These are phyloP conservation scores for Blastobotrys persicus DNA, from an alignment of 1,139 yeast species.

Conservation along the genomic window DNA sequence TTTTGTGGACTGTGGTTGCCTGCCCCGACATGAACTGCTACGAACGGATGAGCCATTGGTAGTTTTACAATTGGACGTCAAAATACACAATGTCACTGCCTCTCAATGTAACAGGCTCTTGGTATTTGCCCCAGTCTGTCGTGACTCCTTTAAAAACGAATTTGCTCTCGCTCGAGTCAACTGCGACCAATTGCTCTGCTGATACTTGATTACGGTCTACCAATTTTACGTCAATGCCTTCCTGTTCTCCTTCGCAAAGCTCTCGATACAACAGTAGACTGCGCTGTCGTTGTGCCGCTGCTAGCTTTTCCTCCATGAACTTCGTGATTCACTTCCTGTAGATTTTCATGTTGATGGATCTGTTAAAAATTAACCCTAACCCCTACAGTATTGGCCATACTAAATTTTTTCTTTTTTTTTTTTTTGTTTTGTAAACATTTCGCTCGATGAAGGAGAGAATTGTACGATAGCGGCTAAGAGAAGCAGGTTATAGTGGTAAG, in stretches of 20 bases:
- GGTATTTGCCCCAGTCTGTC: constrained; percentile 28
- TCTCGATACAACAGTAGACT: constrained; percentile 21
- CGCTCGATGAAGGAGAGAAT: too few species aligned
- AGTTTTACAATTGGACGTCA: constrained; percentile 6
- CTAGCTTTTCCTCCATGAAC: constrained; percentile 11
- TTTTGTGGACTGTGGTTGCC: constrained; percentile 31
- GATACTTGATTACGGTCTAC: constrained; percentile 14
- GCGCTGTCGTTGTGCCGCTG: constrained; percentile 25
- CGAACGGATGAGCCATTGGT: constrained; percentile 20
- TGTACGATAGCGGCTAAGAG: too few species aligned
- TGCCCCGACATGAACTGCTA: constrained; percentile 39
- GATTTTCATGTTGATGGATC: too few species aligned
- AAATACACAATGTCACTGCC: constrained; percentile 25
- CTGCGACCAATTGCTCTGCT: constrained; percentile 24
- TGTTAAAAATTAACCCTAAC: too few species aligned
- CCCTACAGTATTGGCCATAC: too few species aligned
- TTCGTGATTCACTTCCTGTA: too few species aligned
- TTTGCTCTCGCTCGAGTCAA: constrained; percentile 30
- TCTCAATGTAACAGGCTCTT: constrained; percentile 22
- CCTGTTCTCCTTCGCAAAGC: constrained; percentile 9
- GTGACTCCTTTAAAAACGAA: constrained; percentile 24
- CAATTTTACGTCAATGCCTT: constrained; percentile 15
- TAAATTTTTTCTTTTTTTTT: too few species aligned
- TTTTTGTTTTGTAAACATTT: too few species aligned
- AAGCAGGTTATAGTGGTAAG: too few species aligned